Percentiles rank a stretch among this genome's conserved stretches.
Evolutionary conservation across 345 rosid species (phyloP).

Genomic region (Syzygium grande): DNA sequence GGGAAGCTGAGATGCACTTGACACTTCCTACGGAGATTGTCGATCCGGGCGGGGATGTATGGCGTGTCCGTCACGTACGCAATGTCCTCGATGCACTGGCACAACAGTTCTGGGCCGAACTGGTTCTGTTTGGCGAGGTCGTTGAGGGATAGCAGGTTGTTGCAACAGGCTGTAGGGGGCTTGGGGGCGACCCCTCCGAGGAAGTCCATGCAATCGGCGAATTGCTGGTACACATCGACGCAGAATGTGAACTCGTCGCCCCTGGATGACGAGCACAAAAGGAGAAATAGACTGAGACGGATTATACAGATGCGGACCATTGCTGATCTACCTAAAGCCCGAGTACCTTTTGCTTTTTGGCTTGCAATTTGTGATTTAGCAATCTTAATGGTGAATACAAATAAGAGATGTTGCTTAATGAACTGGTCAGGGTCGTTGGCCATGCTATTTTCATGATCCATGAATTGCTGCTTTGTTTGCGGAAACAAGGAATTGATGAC

Average conservation of each 20-base stretch:
- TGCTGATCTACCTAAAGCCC: background rate
- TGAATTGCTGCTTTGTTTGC: background rate
- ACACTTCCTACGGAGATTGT: conserved; percentile 1
- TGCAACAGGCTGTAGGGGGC: conserved; percentile 3
- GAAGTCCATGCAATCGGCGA: background rate
- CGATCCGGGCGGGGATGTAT: conserved; percentile 1
- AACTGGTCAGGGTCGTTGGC: background rate
- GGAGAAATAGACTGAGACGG: background rate
- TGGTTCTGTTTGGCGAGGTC: background rate
- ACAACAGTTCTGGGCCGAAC: background rate
- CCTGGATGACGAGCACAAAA: background rate
- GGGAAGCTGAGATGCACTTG: conserved; percentile 18
- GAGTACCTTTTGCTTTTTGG: background rate
- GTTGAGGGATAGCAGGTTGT: conserved; percentile 5
- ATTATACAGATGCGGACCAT: background rate
- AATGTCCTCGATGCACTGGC: conserved; percentile 24
- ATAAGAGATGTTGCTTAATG: background rate
- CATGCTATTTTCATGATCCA: background rate
- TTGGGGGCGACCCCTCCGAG: background rate
- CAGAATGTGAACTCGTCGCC: background rate
- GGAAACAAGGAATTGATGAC: background rate
- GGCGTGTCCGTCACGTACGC: conserved; percentile 5
- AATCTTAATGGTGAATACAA: background rate
- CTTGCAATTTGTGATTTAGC: background rate
- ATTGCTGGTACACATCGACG: background rate